Conservation (phyloP, 768 basidiomycete genomes). For the Royoungia palumana region DNA sequence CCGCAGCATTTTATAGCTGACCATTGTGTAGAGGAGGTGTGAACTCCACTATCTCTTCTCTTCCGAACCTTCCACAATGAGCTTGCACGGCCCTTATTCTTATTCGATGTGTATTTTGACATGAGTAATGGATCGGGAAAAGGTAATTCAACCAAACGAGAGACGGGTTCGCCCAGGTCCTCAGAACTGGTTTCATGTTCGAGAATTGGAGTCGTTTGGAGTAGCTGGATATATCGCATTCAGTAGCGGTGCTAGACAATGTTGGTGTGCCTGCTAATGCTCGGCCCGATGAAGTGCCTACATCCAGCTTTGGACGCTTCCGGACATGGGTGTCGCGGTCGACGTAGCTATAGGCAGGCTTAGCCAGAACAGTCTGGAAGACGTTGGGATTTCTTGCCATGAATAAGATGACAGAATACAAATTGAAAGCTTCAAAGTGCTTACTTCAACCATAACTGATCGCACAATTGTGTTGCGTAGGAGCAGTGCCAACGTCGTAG, state of each 20-base stretch:
- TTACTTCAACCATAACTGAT: too few relatives aligned
- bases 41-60: slow-evolving; percentile 22
- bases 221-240: slow-evolving; percentile 12
- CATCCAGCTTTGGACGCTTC: slow-evolving; percentile 27
- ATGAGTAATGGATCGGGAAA: slow-evolving; percentile 26
- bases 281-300: neutral
- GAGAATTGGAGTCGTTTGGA: slow-evolving; percentile 17
- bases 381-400: slow-evolving; percentile 27
- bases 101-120: slow-evolving; percentile 1
- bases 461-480: too few relatives aligned
- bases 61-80: slow-evolving; percentile 24
- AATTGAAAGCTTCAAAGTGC: too few relatives aligned
- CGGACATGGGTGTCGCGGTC: slow-evolving; percentile 1
- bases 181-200: slow-evolving; percentile 14
- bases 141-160: slow-evolving; percentile 8
- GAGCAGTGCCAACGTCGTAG: too few relatives aligned
- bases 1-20: neutral
- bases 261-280: slow-evolving; percentile 4
- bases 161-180: slow-evolving; percentile 23
- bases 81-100: slow-evolving; percentile 24
- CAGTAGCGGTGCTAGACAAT: slow-evolving; percentile 4
- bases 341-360: neutral
- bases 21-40: neutral
- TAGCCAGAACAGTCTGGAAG: slow-evolving; percentile 19
- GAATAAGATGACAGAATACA: too few relatives aligned